Base-by-base conservation (phyloP, 2,329 filamentous ascomycete genomes). In the Thelonectria blattea region DNA sequence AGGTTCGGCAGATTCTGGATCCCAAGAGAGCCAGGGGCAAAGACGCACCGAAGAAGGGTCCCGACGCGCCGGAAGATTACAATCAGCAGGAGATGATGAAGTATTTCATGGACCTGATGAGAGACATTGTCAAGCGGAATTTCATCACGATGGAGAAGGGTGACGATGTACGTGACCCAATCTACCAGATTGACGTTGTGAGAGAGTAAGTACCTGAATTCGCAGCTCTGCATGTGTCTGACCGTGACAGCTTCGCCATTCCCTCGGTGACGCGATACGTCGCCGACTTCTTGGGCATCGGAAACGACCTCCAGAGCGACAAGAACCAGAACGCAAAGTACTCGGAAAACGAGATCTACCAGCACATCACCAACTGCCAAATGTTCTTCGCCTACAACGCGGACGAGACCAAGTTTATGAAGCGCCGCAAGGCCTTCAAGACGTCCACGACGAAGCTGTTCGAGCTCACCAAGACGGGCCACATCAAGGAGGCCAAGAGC, bases 301-400 rank as follows among this genome's bases (percentile, higher is more conserved):
- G 61, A 0, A 34, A 68, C 22, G 39, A 61, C 1, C 47, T 68
- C 34, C 34, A 11, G 11, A 37, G 34, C 15, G 27, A 30, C 27
- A 30, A 30, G 27, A 30, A 30, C 0, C 46, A 47, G 14, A 58
- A 34, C 1, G 27, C 27, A 30, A 60, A 39, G 2, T 61, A 64
- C 48, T 58, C 52, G 0, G 67, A 69, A 48, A 70, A 70, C 22
- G 63, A 68, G 20, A 63, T 70, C 2, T 70, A 70, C 5, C 66
- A 68, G 45, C 68, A 70, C 41, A 70, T 70, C 52, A 68, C 65
- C 7, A 68, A 70, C 52, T 70, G 68, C 14, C 68, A 70, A 17
- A 45, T 64, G 0, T 70, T 70, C 60, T 52, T 70, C 0, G 56
- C 67, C 1, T 70, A 70, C 32, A 67, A 66, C 46, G 34, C 58